A percentile compares a stretch with the other conserved stretches of the same genome.
These are phyloP conservation scores for Bacterosira constricta DNA, from an alignment of 108 stramenopile genomes.

Conservation along the genomic window DNA sequence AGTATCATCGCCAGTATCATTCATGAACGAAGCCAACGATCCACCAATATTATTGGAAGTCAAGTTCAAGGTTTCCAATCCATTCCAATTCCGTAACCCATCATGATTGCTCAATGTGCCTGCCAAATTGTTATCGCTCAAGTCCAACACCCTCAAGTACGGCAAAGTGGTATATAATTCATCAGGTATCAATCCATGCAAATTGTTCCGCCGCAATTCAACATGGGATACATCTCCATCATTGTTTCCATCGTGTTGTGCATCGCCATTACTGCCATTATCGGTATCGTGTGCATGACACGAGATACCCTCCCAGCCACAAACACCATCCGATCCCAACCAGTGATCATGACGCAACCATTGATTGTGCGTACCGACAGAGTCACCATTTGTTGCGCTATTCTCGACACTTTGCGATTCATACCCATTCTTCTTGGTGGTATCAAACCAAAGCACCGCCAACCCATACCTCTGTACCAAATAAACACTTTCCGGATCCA, in stretches of 20 bases:
- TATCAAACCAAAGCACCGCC: conserved; percentile 41
- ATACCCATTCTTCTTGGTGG: conserved; percentile 34
- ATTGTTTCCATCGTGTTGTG: background rate
- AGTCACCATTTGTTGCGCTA: background rate
- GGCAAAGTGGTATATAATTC: conserved; percentile 41
- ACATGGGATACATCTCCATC: conserved; percentile 36
- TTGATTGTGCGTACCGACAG: background rate
- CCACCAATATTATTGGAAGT: conserved; percentile 42
- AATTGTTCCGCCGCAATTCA: conserved; percentile 38
- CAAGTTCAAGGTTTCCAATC: conserved; percentile 33
- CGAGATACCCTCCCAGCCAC: conserved; percentile 44
- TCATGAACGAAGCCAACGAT: conserved; percentile 28
- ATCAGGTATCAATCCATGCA: conserved; percentile 33
- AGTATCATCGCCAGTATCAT: too few relatives aligned
- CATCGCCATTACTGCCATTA: conserved; percentile 6
- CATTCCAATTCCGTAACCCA: conserved; percentile 12
- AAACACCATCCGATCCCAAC: conserved; percentile 29
- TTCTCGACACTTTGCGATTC: conserved; percentile 36
- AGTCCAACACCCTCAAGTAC: conserved; percentile 26
- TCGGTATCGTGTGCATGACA: conserved; percentile 17
- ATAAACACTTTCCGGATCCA: conserved; percentile 31
- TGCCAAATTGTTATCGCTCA: conserved; percentile 47
- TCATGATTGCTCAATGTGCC: conserved; percentile 29
- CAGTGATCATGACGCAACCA: conserved; percentile 38
- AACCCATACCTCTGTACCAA: conserved; percentile 43